Percentiles rank a stretch among this genome's conserved stretches.
phyloP scores from a whole-genome alignment of 129 eudicot genomes.

The Saposhnikovia divaricata region DNA sequence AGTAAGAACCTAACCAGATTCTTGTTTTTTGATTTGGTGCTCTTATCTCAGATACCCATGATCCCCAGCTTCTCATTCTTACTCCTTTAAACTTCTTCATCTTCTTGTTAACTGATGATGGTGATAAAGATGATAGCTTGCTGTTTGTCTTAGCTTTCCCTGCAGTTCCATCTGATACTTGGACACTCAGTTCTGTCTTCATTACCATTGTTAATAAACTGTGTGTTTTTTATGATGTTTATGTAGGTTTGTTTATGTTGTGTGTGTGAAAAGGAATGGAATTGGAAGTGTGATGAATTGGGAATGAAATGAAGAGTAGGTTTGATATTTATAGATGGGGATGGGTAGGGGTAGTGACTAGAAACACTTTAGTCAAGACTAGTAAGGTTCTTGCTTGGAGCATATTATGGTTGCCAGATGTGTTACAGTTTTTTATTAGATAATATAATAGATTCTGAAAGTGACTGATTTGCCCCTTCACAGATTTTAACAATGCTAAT shows the following conservation, averaged over 20 bases:
- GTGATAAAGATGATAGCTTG: background rate
- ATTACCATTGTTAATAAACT: conserved; percentile 13
- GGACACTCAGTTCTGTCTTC: conserved; percentile 29
- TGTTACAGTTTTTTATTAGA: conserved; percentile 16
- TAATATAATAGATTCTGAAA: conserved; percentile 1
- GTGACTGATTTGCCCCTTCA: conserved; percentile 14
- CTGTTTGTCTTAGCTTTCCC: background rate
- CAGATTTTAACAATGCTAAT: background rate
- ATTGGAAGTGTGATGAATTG: background rate
- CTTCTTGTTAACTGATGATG: conserved; percentile 17
- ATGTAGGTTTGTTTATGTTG: background rate
- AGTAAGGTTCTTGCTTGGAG: conserved; percentile 20
- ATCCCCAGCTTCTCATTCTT: conserved; percentile 98
- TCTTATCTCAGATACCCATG: conserved; percentile 83
- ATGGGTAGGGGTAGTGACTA: background rate
- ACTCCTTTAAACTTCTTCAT: conserved; percentile 74
- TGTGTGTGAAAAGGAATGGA: background rate
- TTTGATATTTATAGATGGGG: conserved; percentile 21
- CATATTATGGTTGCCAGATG: conserved; percentile 35
- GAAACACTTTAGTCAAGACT: conserved; percentile 23
- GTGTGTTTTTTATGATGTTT: background rate
- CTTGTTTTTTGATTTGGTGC: conserved; percentile 95
- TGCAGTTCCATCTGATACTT: background rate
- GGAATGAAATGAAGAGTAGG: conserved; percentile 4
- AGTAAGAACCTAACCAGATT: conserved; percentile 91